Evolutionary conservation across 2,329 filamentous ascomycete species (phyloP).

Genomic region (Domatiomyces catenatus): DNA sequence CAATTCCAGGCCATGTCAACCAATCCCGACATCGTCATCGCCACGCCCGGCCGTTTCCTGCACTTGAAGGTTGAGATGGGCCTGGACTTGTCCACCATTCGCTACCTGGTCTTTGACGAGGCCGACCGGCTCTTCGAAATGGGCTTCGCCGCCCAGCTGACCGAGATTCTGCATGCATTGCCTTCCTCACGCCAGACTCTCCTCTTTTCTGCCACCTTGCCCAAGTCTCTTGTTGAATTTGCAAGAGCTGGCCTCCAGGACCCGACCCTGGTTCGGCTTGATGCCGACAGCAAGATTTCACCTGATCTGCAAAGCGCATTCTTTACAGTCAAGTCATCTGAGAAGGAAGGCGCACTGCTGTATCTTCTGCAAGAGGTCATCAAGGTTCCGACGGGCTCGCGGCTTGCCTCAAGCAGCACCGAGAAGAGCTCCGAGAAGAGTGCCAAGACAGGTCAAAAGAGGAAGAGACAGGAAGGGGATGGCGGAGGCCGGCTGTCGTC

Average conservation of each 20-base stretch:
- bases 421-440: slow-evolving; percentile 33
- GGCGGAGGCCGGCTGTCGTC: slow-evolving; percentile 27
- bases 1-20: slow-evolving; percentile 85
- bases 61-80: slow-evolving; percentile 96
- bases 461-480: slow-evolving; percentile 36
- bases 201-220: slow-evolving; percentile 87
- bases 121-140: slow-evolving; percentile 95
- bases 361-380: slow-evolving; percentile 85
- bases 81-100: slow-evolving; percentile 74
- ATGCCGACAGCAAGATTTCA: slow-evolving; percentile 90
- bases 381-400: slow-evolving; percentile 58
- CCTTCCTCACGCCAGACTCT: slow-evolving; percentile 75
- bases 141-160: slow-evolving; percentile 87
- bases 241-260: slow-evolving; percentile 86
- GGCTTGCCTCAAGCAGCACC: slow-evolving; percentile 34
- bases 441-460: slow-evolving; percentile 28
- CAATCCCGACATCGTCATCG: slow-evolving; percentile 95
- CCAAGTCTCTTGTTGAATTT: slow-evolving; percentile 89
- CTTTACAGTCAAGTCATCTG: slow-evolving; percentile 78
- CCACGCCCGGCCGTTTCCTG: slow-evolving; percentile 87
- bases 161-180: slow-evolving; percentile 80
- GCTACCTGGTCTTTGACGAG: slow-evolving; percentile 94
- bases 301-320: slow-evolving; percentile 92
- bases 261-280: slow-evolving; percentile 73
- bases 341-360: slow-evolving; percentile 84